Evolutionary conservation across 495 filamentous ascomycete genomes (phyloP), one percentile per base, ranked within the genome.

Genomic region (Penicillium arizonense): DNA sequence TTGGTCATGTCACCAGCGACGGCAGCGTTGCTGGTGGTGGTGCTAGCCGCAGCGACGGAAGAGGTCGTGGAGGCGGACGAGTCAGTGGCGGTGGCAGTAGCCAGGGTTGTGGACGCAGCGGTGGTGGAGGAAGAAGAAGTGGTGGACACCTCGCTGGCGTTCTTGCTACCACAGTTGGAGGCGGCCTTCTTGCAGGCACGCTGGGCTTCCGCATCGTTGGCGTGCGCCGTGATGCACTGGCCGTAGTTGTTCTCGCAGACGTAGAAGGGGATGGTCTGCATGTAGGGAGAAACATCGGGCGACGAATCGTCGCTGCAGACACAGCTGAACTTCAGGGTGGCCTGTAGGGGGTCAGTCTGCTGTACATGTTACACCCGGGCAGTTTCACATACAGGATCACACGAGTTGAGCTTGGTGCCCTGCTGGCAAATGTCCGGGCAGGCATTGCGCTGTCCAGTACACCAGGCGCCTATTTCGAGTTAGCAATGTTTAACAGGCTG

Each of bases 201-300:
- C 52, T 80, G 76, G 35, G 65, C 72, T 9, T 64, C 56, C 24
- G 73, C 67, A 61, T 80, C 68, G 45, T 73, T 63, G 52, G 74
- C 68, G 64, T 80, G 64, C 35, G 66, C 50, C 4, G 56, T 34
- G 56, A 82, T 75, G 69, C 84, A 87, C 54, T 80, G 67, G 40
- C 47, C 62, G 52, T 62, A 80, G 58, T 70, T 78, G 23, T 60
- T 63, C 37, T 77, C 43, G 72, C 84, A 87, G 60, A 80, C 74
- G 62, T 71, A 77, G 70, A 74, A 82, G 37, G 84, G 84, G 30
- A 86, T 64, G 23, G 80, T 83, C 59, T 77, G 62, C 32, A 62
- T 40, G 70, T 82, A 87, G 47, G 64, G 63, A 23, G 64, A 59
- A 55, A 83, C 73, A 59, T 84, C 73, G 57, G 83, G 81, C 7